Conservation (phyloP, 139 green algal species). For the Chlorella sp. region DNA sequence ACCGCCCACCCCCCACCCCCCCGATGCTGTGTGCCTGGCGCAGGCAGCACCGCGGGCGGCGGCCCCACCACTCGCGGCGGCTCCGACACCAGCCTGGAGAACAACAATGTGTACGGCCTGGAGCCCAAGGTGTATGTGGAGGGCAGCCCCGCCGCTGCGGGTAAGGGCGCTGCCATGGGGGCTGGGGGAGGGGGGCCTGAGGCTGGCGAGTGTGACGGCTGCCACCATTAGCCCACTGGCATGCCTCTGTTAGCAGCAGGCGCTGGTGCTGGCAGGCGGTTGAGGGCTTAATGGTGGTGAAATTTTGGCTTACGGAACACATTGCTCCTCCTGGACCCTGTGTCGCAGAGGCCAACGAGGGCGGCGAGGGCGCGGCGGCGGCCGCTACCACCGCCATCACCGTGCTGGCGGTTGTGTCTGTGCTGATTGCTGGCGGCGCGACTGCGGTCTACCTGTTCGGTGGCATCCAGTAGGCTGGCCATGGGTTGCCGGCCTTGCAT, state of each 20-base stretch:
- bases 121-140: conserved; percentile 93
- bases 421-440: background rate
- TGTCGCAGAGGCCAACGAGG: background rate
- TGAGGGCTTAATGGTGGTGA: too few species aligned
- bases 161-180: too few species aligned
- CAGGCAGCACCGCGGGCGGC: conserved; percentile 15
- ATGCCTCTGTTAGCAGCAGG: too few species aligned
- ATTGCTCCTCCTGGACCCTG: background rate
- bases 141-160: conserved; percentile 46
- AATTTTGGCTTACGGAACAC: too few species aligned
- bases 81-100: conserved; percentile 87
- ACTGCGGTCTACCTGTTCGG: background rate
- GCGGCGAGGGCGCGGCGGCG: background rate
- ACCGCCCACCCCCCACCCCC: background rate
- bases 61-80: conserved; percentile 54
- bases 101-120: conserved; percentile 95
- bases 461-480: background rate
- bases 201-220: too few species aligned
- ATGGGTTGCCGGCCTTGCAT: background rate
- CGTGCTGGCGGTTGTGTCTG: conserved; percentile 1
- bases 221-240: too few species aligned
- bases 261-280: too few species aligned
- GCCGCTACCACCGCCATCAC: conserved; percentile 11
- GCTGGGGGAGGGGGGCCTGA: too few species aligned
- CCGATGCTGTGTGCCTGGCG: background rate